phyloP scores from a whole-genome alignment of 2,329 filamentous ascomycete genomes.

The Fusarium anguioides region DNA sequence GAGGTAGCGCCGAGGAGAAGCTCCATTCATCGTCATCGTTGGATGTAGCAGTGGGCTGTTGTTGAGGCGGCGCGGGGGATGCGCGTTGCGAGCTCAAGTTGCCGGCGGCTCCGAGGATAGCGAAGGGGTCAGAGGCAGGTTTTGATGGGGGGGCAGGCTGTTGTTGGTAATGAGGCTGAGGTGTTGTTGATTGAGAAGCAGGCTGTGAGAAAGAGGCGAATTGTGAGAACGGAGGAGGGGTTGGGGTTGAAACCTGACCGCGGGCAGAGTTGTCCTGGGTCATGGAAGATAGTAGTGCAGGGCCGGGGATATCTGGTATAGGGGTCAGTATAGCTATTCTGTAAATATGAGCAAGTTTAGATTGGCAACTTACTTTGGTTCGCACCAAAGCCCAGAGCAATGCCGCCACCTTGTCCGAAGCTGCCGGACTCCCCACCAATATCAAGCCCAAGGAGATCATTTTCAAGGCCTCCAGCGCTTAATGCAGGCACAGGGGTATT shows the following conservation, averaged over 20 bases:
- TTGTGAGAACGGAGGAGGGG: conserved; percentile 62
- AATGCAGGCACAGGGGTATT: conserved; percentile 46
- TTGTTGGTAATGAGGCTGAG: conserved; percentile 61
- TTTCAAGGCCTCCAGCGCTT: conserved; percentile 78
- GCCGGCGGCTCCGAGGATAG: conserved; percentile 54
- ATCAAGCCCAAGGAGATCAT: conserved; percentile 90
- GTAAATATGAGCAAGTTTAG: not conserved
- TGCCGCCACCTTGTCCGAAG: conserved; percentile 81
- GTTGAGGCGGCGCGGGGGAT: conserved; percentile 43
- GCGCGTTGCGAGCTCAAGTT: conserved; percentile 42
- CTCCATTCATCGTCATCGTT: conserved; percentile 91
- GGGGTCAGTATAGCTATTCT: conserved; percentile 33
- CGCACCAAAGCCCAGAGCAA: conserved; percentile 81
- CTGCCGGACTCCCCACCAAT: conserved; percentile 71
- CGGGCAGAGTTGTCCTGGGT: conserved; percentile 70
- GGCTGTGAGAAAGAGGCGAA: conserved; percentile 68
- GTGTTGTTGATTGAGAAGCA: conserved; percentile 63
- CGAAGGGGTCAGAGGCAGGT: conserved; percentile 63
- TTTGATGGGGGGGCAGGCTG: conserved; percentile 60
- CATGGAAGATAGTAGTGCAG: conserved; percentile 71
- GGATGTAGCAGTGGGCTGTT: conserved; percentile 46
- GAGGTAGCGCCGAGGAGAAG: conserved; percentile 87
- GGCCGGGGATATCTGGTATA: conserved; percentile 69
- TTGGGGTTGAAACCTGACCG: conserved; percentile 54
- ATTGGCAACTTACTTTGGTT: conserved; percentile 68